Evolutionary conservation across 1,284 basidiomycete species (phyloP), one percentile per base, ranked within the genome.

Genomic region (Ustilago nuda): DNA sequence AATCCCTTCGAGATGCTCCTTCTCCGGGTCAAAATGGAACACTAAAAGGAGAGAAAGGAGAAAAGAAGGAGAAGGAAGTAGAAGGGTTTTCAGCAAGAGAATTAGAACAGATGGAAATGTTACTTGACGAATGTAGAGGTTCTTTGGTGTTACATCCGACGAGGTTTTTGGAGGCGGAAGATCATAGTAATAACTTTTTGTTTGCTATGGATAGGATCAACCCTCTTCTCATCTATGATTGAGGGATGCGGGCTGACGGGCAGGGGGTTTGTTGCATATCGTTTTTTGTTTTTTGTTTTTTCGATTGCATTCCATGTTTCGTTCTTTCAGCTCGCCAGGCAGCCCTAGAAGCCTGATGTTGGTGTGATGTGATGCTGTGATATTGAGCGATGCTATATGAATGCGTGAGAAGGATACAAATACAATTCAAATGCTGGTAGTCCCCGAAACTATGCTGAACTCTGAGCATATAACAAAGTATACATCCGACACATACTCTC

Each of bases 151-250:
- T 83, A 33, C 74, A 81, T 58, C 78, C 83, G 2, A 76, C 81
- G 9, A 71, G 81, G 23, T 85, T 84, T 65, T 64, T 85, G 54
- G 84, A 85, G 64, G 79, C 80, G 13, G 84, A 85, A 54, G 76
- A 78, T 37, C 62, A 66, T 35, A 65, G 69, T 7, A 79, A 78
- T 61, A 81, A 83, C 69, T 81, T 82, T 54, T 52, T 84, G 46
- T 84, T 84, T 55, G 75, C 82, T 17, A 78, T 82, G 79, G 82
- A 84, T 53, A 57, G 79, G 19, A 83, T 84, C 41, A 80, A 82
- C 37, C 82, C 82, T 13, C 57, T 82, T 33, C 61, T 77, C 37
- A 74, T 77, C 45, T 73, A 77, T 56, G 75, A 77, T 64, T 77
- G 56, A 61, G 51, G 23, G 23, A 27, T 27, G 23, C 23, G 23